Base-by-base conservation (phyloP, 2,329 filamentous ascomycete genomes). In the Calonectria ilicicola region DNA sequence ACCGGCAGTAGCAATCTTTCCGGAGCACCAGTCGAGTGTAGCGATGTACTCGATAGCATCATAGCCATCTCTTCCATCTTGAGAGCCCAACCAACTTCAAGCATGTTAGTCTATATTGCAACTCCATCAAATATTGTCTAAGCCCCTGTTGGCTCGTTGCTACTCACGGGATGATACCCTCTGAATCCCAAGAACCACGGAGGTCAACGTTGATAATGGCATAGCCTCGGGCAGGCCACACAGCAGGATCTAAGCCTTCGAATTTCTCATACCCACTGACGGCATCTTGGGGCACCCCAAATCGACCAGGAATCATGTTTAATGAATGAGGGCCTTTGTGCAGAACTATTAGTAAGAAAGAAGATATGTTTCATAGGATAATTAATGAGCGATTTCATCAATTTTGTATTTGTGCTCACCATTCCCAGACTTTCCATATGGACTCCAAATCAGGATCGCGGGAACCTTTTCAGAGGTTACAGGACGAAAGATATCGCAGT, bases 221-320 rank as follows among this genome's bases (percentile, higher is more conserved):
- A 17, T 72, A 72, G 9, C 70, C 70, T 26, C 67, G 32, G 9
- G 63, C 67, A 35, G 68, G 40, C 70, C 70, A 72, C 19, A 68
- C 58, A 2, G 70, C 70, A 19, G 70, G 70, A 29, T 72, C 70
- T 7, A 72, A 56, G 1, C 70, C 70, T 38, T 67, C 65, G 26
- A 67, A 67, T 26, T 67, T 65, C 19, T 65, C 63, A 27, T 65
- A 65, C 1, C 63, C 63, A 65, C 63, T 65, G 5, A 65, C 63
- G 5, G 12, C 15, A 2, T 8, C 14, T 15, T 65, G 21, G 7
- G 63, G 63, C 17, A 65, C 63, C n/a, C 63, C 63, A 27, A 65
- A 65, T 8, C 63, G 29, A 26, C 63, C 63, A 51, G 63, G 63
- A 14, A 65, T 35, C 63, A 65, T 65, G 5, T 65, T 29, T 12